Evolutionary conservation across 1,139 yeast species (phyloP).

Genomic region (Pichia sp.): DNA sequence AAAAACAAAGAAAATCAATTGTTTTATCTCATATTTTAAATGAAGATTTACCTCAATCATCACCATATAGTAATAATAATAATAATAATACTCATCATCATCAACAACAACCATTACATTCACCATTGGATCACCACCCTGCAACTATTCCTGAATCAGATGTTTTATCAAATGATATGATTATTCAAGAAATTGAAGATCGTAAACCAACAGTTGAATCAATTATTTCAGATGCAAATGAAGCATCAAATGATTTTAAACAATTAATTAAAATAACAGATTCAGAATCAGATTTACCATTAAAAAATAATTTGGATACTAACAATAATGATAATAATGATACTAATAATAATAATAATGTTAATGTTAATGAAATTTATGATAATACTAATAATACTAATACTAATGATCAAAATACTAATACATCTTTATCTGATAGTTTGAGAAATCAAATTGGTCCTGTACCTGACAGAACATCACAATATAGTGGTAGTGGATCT

Average conservation of each 20-base stretch:
- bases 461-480: constrained; percentile 15
- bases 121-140: neutral
- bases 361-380: constrained; percentile 3
- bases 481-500: constrained; percentile 5
- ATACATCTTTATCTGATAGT: constrained; percentile 8
- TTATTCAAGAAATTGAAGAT: constrained; percentile 3
- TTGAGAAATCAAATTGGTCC: constrained; percentile 15
- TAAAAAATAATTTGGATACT: constrained; percentile 7
- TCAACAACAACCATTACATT: neutral
- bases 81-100: neutral
- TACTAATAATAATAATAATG: constrained; percentile 3
- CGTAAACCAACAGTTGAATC: constrained; percentile 11
- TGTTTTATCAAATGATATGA: neutral
- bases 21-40: constrained; percentile 7
- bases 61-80: too few relatives aligned
- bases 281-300: constrained; percentile 15
- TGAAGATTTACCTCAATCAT: constrained; percentile 13
- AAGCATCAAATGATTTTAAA: constrained; percentile 13
- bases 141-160: constrained; percentile 14
- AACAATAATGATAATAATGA: too few relatives aligned
- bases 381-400: neutral
- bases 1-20: constrained; percentile 24
- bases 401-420: neutral
- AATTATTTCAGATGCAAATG: constrained; percentile 13
- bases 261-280: constrained; percentile 10